phyloP scores from a whole-genome alignment of 1,139 yeast genomes.

The Taphrina sp. region DNA sequence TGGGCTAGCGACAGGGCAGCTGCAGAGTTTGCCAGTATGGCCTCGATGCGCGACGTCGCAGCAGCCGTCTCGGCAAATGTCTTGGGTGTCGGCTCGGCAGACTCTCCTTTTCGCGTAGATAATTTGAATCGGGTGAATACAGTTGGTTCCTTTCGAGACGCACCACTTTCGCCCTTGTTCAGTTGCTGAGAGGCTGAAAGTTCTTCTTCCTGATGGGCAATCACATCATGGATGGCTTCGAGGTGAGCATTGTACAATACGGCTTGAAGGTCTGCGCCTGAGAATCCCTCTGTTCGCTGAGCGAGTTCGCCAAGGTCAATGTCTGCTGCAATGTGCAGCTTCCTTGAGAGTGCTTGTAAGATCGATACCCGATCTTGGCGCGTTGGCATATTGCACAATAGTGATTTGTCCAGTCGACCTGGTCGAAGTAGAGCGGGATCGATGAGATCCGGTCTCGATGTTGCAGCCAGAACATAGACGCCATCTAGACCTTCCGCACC shows the following conservation, averaged over 20 bases:
- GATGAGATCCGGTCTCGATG: conserved; percentile 68
- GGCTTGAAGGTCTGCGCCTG: conserved; percentile 96
- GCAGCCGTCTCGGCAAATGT: conserved; percentile 22
- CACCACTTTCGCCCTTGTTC: not conserved
- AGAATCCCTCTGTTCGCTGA: conserved; percentile 64
- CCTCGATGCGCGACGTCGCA: conserved; percentile 25
- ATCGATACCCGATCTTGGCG: conserved; percentile 71
- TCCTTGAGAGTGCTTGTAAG: conserved; percentile 54
- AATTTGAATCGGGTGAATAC: conserved; percentile 20
- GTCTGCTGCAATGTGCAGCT: conserved; percentile 49
- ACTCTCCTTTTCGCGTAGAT: not conserved
- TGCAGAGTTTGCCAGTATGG: conserved; percentile 19
- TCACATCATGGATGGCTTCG: conserved; percentile 78
- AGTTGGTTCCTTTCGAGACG: not conserved
- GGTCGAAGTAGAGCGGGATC: conserved; percentile 94
- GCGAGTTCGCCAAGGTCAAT: conserved; percentile 62
- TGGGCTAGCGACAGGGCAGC: not conserved
- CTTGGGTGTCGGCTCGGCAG: not conserved
- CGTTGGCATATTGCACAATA: conserved; percentile 83
- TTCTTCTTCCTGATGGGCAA: conserved; percentile 46
- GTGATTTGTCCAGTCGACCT: conserved; percentile 89
- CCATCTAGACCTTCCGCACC: conserved; percentile 99
- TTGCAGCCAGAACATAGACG: conserved; percentile 93
- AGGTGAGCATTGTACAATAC: conserved; percentile 87
- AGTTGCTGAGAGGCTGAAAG: not conserved